Percentiles rank a stretch among this genome's conserved stretches.
These are phyloP conservation scores for Albatrellus ellisii DNA, from an alignment of 768 basidiomycete species.

Conservation along the genomic window DNA sequence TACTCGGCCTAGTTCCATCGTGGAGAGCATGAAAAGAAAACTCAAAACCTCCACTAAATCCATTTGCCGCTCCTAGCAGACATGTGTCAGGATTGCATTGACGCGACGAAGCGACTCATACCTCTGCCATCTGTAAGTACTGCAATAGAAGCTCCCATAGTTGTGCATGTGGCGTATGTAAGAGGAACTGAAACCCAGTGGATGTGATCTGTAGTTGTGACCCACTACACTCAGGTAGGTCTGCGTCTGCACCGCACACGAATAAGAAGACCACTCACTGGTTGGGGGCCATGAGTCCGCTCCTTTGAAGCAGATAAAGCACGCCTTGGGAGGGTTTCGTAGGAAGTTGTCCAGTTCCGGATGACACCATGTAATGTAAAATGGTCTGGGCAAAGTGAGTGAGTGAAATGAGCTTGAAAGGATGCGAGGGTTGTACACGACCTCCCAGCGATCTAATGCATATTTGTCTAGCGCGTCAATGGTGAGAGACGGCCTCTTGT, in stretches of 20 bases:
- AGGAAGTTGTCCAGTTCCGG: conserved; percentile 63
- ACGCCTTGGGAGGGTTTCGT: conserved; percentile 75
- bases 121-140: conserved; percentile 80
- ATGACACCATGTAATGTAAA: conserved; percentile 96
- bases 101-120: conserved; percentile 20
- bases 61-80: conserved; percentile 64
- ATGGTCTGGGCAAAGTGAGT: conserved; percentile 69
- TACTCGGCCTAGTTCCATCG: conserved; percentile 88
- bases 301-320: conserved; percentile 67
- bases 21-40: conserved; percentile 94
- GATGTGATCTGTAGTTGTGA: conserved; percentile 75
- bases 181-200: conserved; percentile 89
- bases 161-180: conserved; percentile 89
- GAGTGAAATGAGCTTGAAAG: too few species aligned
- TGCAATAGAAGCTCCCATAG: conserved; percentile 90
- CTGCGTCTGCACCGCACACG: neutral
- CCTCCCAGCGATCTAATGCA: conserved; percentile 88
- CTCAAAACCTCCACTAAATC: conserved; percentile 88
- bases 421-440: conserved; percentile 19
- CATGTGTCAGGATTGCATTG: neutral
- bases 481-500: conserved; percentile 38
- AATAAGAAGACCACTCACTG: conserved; percentile 32
- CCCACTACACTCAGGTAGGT: conserved; percentile 26
- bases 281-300: conserved; percentile 71
- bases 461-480: conserved; percentile 63